Evolutionary conservation across 768 basidiomycete species (phyloP), one percentile per base, ranked within the genome.

Genomic region (Rhodotorula sphaerocarpa): DNA sequence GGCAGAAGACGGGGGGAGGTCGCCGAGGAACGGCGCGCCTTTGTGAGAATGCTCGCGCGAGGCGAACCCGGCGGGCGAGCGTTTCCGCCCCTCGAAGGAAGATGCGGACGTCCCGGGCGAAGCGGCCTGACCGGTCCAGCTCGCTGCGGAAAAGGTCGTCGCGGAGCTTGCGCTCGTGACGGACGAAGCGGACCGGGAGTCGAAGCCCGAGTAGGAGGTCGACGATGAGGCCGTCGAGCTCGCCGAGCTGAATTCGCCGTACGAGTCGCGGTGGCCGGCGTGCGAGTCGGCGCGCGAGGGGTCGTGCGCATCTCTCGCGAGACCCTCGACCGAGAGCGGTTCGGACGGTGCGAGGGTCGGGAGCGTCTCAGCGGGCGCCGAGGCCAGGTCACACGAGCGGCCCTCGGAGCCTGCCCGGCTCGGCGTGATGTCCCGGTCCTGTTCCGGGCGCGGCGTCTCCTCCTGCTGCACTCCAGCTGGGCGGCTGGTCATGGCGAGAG

Each of bases 151-250:
- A 34, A 65, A 65, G 3, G 63, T 65, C 28, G 58, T 52, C 1
- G 50, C 46, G 33, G 63, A 65, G 39, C 48, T 51, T 4, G 31
- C 58, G 27, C 58, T 59, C 9, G 63, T 65, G 23, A 55, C 50
- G n/a, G 58, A 59, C 33, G 57, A 58, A 2, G 42, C 63, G 27
- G 57, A 59, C 11, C 25, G n/a, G 25, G 57, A 56, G 45, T 57
- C 59, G 55, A 65, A 65, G 34, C 63, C 63, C 23, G 58, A 55
- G 18, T 54, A 50, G n/a, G 58, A 56, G 0, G 58, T 48, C 3
- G 63, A 59, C 34, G 58, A 58, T 34, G 62, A 64, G 20, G 61
- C 36, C 20, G 50, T 57, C 57, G 62, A 57, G 42, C 28, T 50
- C 1, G 62, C 57, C 10, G 62, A 47, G 52, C 25, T 45, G 50